Evolutionary conservation across 2,329 filamentous ascomycete genomes (phyloP), one percentile per base, ranked within the genome.

Genomic region (Myriosclerotinia duriaeana): DNA sequence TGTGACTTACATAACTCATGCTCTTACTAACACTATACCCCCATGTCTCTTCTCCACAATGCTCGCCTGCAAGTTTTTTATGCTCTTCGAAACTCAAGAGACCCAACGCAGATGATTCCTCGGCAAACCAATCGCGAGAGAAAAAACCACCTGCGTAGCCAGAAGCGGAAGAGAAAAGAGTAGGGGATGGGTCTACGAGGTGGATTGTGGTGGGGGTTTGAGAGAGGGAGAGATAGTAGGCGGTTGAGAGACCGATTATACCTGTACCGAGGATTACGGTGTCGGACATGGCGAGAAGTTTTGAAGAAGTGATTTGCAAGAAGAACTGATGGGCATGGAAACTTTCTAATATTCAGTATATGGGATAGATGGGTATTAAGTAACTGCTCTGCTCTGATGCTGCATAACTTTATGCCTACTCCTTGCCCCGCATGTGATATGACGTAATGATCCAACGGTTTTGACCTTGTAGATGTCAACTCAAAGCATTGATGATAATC

Each of bases 91-190:
- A 94, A 52, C 88, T 91, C 15, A 93, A 80, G 0, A 81, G 82
- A 9, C 86, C 90, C 0, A 93, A 80, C 0, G 82, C 79, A 0
- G 84, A 80, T 7, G 86, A 78, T 1, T 82, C 79, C 0, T 85
- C 79, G 9, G 62, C 15, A 38, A 67, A 67, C 66, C 62, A 67
- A 50, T 67, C 66, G 15, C 50, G 50, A 53, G 66, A 56, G n/a
- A 93, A 74, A 73, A 93, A 94, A 0, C 91, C 90, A 22, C 84
- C 91, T 0, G 90, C 89, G 70, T 85, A 87, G 1, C 91, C 90
- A 2, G 89, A 93, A 0, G 91, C 90, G 40, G 88, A 91, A 14
- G 85, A 83, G 77, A 93, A 92, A 42, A 93, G 82, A 69, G 85
- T 76, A 0, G 81, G 76, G 5, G 83, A 83, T 7, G 84, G 79